A percentile compares a stretch with the other conserved stretches of the same genome.
Evolutionary conservation across 148 eudicot species (phyloP).

Genomic region (Beta vulgaris): DNA sequence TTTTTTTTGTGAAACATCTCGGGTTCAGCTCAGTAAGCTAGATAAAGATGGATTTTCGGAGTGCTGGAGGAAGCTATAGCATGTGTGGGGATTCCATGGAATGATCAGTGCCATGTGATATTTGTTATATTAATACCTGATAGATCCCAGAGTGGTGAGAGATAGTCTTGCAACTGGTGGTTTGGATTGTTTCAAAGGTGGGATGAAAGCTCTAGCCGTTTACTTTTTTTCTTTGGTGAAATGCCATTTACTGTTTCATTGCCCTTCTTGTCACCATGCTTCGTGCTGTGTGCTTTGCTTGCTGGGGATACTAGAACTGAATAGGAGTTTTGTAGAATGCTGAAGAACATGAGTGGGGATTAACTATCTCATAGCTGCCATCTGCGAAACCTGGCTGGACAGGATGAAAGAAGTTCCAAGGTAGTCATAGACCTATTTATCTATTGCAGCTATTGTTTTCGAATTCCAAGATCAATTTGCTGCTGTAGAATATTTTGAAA

Average conservation of each 20-base stretch:
- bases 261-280: not conserved
- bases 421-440: not conserved
- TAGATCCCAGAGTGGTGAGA: not conserved
- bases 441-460: not conserved
- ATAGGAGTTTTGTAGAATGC: not conserved
- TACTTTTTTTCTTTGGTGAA: too few species aligned
- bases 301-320: not conserved
- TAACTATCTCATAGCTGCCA: not conserved
- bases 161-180: not conserved
- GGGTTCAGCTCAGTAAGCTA: not conserved
- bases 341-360: not conserved
- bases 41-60: too few species aligned
- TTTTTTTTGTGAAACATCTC: not conserved
- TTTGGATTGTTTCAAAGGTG: not conserved
- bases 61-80: not conserved
- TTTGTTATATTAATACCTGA: not conserved
- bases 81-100: not conserved
- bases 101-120: not conserved
- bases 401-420: not conserved
- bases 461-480: not conserved
- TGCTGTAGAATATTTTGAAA: not conserved
- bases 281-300: not conserved
- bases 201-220: not conserved
- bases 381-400: not conserved
- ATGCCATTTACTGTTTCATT: not conserved